phyloP scores from a whole-genome alignment of 345 rosid genomes.

The Bruguiera sexangula region DNA sequence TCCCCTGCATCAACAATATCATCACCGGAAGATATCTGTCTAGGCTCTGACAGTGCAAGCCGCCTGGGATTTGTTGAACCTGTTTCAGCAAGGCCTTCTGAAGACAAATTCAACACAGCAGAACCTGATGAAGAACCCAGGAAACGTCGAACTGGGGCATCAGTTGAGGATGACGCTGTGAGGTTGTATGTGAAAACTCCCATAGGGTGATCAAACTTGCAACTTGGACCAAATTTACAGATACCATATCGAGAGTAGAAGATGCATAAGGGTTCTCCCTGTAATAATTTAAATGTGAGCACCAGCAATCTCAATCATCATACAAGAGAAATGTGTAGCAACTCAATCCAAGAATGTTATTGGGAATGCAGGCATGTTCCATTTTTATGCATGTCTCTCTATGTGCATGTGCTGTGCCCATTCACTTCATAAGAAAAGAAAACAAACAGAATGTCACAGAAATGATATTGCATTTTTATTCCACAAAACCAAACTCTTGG shows the following conservation, averaged over 20 bases:
- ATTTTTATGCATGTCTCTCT: background rate
- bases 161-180: slow-evolving; percentile 51
- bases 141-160: slow-evolving; percentile 44
- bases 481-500: background rate
- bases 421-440: background rate
- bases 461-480: no score
- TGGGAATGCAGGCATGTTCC: background rate
- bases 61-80: slow-evolving; percentile 56
- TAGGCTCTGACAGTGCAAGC: slow-evolving; percentile 66
- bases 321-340: background rate
- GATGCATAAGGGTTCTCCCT: slow-evolving; percentile 94
- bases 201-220: slow-evolving; percentile 99
- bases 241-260: slow-evolving; percentile 94
- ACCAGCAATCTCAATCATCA: slow-evolving; percentile 16
- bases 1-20: slow-evolving; percentile 64
- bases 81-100: slow-evolving; percentile 72
- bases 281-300: slow-evolving; percentile 21
- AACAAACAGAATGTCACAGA: background rate
- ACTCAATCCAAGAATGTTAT: background rate
- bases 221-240: slow-evolving; percentile 99
- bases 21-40: slow-evolving; percentile 73
- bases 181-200: slow-evolving; percentile 61
- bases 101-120: slow-evolving; percentile 42
- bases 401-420: background rate
- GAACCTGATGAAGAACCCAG: slow-evolving; percentile 62